These are phyloP conservation scores for Penicillium verrucosum DNA, from an alignment of 2,329 filamentous ascomycete species.

Conservation along the genomic window DNA sequence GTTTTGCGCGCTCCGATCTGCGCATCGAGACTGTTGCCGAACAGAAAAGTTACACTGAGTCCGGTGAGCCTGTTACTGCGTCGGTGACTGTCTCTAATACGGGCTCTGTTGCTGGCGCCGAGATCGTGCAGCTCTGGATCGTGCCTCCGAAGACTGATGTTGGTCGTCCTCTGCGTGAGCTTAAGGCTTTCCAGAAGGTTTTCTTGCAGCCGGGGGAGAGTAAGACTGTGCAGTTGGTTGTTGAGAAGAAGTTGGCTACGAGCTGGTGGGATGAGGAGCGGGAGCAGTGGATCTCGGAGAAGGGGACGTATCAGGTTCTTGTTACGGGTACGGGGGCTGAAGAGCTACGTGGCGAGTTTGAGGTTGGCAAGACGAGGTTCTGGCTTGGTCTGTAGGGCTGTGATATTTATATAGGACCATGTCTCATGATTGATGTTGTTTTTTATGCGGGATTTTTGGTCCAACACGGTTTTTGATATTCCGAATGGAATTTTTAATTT, in stretches of 20 bases:
- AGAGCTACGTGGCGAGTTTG: constrained; percentile 53
- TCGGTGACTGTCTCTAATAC: constrained; percentile 52
- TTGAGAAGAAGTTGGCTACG: constrained; percentile 62
- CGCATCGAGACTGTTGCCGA: constrained; percentile 26
- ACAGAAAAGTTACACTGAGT: constrained; percentile 39
- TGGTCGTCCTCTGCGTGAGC: constrained; percentile 57
- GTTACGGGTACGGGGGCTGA: constrained; percentile 57
- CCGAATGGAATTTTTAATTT: neutral
- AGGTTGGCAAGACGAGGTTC: constrained; percentile 60
- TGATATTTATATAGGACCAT: neutral
- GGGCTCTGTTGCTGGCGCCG: constrained; percentile 51
- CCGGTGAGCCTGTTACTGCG: constrained; percentile 47
- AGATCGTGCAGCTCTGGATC: constrained; percentile 57
- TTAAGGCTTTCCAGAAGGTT: constrained; percentile 65
- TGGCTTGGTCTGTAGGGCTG: constrained; percentile 60
- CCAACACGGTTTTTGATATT: neutral
- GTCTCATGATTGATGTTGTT: constrained; percentile 4
- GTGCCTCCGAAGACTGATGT: constrained; percentile 49
- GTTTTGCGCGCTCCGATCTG: constrained; percentile 57
- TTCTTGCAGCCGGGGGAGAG: constrained; percentile 59
- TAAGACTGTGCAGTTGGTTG: constrained; percentile 54
- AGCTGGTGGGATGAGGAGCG: constrained; percentile 69
- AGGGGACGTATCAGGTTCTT: constrained; percentile 62
- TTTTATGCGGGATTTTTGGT: neutral
- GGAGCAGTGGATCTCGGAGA: constrained; percentile 63